Evolutionary conservation across 1,139 yeast genomes (phyloP).

Genomic region (Debaryomyces fabryi): DNA sequence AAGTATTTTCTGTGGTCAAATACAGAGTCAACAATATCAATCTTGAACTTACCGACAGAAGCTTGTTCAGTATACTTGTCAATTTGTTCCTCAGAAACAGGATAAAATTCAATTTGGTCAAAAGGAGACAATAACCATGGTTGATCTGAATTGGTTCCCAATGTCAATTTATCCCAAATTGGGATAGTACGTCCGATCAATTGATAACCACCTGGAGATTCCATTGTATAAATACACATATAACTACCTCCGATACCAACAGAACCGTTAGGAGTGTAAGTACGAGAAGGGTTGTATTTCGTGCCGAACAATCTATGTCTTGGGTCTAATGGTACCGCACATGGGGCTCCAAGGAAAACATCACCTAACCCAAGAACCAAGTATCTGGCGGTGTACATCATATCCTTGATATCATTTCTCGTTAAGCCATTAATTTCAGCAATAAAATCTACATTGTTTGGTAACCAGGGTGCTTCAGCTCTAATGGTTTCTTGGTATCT

Average conservation of each 20-base stretch:
- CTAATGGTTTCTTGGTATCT: conserved; percentile 93
- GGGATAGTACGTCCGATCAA: conserved; percentile 95
- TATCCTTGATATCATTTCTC: conserved; percentile 74
- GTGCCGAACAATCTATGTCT: conserved; percentile 91
- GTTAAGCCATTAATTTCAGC: conserved; percentile 83
- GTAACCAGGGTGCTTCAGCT: conserved; percentile 94
- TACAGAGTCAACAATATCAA: conserved; percentile 73
- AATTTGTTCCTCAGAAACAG: conserved; percentile 81
- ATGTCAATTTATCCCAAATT: conserved; percentile 91
- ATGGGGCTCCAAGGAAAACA: conserved; percentile 96
- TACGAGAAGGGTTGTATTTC: conserved; percentile 94
- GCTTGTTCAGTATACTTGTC: conserved; percentile 73
- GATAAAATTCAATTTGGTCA: conserved; percentile 93
- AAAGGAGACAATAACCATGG: conserved; percentile 94
- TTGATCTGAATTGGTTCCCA: conserved; percentile 68
- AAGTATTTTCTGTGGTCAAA: conserved; percentile 82
- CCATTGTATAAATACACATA: conserved; percentile 98
- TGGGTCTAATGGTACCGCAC: conserved; percentile 97
- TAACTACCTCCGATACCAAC: conserved; percentile 98
- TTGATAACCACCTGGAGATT: conserved; percentile 98
- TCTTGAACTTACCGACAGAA: conserved; percentile 76
- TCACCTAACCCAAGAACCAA: conserved; percentile 95
- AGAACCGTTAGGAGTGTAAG: conserved; percentile 93
- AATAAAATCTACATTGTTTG: conserved; percentile 94
- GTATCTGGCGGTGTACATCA: conserved; percentile 86